Percentiles rank a stretch among this genome's conserved stretches.
These are phyloP conservation scores for Ballota nigra DNA, from an alignment of 257 asterid genomes.

Conservation along the genomic window DNA sequence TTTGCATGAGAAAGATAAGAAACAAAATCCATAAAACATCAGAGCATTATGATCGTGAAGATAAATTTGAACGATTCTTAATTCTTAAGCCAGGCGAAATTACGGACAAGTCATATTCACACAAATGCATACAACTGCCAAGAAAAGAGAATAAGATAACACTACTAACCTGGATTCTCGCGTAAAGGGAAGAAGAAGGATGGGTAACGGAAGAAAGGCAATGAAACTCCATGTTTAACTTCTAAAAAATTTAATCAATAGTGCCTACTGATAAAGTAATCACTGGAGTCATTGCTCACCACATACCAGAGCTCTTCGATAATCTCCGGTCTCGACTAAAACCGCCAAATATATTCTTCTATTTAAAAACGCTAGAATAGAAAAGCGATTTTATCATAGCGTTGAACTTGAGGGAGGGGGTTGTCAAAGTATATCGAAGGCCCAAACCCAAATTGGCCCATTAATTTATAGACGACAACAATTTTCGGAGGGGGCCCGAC, in stretches of 20 bases:
- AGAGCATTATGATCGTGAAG: background rate
- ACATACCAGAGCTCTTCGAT: constrained; percentile 22
- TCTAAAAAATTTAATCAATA: background rate
- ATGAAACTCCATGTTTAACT: constrained; percentile 44
- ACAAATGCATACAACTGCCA: background rate
- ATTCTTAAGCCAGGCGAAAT: background rate
- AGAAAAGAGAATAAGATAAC: background rate
- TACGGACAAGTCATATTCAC: background rate
- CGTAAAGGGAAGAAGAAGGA: constrained; percentile 29
- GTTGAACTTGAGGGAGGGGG: background rate
- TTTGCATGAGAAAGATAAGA: background rate
- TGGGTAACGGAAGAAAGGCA: constrained; percentile 31
- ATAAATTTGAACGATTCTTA: background rate
- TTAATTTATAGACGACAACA: no score
- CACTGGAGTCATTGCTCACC: constrained; percentile 32
- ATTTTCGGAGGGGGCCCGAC: no score
- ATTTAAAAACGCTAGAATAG: background rate
- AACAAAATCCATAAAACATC: background rate
- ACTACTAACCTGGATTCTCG: constrained; percentile 29
- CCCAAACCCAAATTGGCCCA: background rate
- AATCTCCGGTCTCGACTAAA: background rate
- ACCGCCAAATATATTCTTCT: background rate
- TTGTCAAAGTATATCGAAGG: background rate
- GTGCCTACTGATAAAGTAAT: constrained; percentile 5
- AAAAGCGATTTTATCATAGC: background rate